Evolutionary conservation across 2,329 filamentous ascomycete genomes (phyloP).

Genomic region (Apiospora kogelbergensis): DNA sequence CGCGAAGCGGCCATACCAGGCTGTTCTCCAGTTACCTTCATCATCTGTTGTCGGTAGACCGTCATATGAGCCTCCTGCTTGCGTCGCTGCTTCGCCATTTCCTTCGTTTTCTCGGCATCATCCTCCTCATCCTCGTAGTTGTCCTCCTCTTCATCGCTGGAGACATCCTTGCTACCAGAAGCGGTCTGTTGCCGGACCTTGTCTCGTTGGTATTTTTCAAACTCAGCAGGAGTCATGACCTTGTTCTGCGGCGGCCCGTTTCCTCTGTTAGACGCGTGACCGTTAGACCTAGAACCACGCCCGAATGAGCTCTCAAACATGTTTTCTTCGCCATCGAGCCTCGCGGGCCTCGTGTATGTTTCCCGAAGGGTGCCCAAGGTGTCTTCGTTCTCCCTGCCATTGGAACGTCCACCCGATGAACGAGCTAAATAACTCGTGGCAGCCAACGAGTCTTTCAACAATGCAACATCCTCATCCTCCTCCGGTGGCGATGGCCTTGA

Average conservation of each 20-base stretch:
- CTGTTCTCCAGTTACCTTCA: constrained; percentile 85
- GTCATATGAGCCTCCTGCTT: constrained; percentile 91
- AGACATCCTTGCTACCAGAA: constrained; percentile 39
- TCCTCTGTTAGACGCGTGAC: constrained; percentile 32
- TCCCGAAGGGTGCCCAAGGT: constrained; percentile 30
- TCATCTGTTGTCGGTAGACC: constrained; percentile 92
- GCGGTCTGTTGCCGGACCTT: constrained; percentile 60
- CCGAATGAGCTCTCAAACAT: constrained; percentile 51
- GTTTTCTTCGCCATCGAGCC: constrained; percentile 46
- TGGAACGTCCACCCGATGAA: constrained; percentile 29
- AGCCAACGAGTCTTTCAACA: constrained; percentile 53
- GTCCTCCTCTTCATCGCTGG: constrained; percentile 42
- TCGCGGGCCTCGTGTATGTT: constrained; percentile 31
- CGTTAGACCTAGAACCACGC: constrained; percentile 35
- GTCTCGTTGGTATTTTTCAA: constrained; percentile 77
- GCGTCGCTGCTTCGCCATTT: constrained; percentile 72
- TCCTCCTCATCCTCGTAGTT: constrained; percentile 67
- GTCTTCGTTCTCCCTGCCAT: constrained; percentile 38
- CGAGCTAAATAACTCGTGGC: constrained; percentile 45
- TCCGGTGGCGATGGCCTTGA: constrained; percentile 29
- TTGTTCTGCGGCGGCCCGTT: constrained; percentile 57
- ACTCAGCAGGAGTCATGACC: constrained; percentile 88
- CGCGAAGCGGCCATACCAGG: constrained; percentile 47
- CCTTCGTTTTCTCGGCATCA: constrained; percentile 71
- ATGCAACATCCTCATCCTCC: constrained; percentile 53